phyloP scores from a whole-genome alignment of 768 basidiomycete genomes.

The Glaciozyma antarctica region DNA sequence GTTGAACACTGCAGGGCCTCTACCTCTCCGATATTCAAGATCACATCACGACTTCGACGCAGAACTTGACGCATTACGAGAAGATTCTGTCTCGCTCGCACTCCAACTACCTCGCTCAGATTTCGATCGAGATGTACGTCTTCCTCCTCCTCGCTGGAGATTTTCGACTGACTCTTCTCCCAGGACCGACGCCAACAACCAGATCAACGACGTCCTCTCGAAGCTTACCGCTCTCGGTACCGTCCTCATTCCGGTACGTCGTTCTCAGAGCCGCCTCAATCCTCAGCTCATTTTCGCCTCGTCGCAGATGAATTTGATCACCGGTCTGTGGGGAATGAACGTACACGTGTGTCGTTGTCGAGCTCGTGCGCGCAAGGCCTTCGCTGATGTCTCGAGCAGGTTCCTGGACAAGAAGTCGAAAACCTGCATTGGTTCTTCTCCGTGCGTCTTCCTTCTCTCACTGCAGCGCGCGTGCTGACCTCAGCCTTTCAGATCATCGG shows the following conservation, averaged over 20 bases:
- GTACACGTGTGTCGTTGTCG: conserved; percentile 51
- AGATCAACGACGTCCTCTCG: conserved; percentile 96
- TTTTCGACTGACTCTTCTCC: neutral
- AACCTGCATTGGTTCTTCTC: conserved; percentile 47
- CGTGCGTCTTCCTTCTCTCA: neutral
- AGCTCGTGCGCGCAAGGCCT: too few relatives aligned
- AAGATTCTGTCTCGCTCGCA: conserved; percentile 98
- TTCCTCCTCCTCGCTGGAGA: too few relatives aligned
- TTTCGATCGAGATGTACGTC: conserved; percentile 94
- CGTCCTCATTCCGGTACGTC: conserved; percentile 76
- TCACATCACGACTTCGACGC: conserved; percentile 99
- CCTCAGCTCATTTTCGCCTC: conserved; percentile 27
- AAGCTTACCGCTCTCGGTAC: conserved; percentile 97
- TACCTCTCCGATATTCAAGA: conserved; percentile 47
- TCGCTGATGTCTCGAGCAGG: too few relatives aligned
- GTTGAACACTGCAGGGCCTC: conserved; percentile 16
- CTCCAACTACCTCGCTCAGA: conserved; percentile 98
- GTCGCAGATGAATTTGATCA: conserved; percentile 62
- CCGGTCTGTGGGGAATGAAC: conserved; percentile 79
- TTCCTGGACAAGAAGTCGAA: conserved; percentile 66
- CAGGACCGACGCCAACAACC: conserved; percentile 78
- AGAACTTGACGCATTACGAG: conserved; percentile 98
- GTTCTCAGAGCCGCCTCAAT: fast-evolving
- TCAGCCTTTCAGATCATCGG: conserved; percentile 16
- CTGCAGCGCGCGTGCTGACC: neutral